Evolutionary conservation across 768 basidiomycete species (phyloP).

Genomic region (Suillus plorans): DNA sequence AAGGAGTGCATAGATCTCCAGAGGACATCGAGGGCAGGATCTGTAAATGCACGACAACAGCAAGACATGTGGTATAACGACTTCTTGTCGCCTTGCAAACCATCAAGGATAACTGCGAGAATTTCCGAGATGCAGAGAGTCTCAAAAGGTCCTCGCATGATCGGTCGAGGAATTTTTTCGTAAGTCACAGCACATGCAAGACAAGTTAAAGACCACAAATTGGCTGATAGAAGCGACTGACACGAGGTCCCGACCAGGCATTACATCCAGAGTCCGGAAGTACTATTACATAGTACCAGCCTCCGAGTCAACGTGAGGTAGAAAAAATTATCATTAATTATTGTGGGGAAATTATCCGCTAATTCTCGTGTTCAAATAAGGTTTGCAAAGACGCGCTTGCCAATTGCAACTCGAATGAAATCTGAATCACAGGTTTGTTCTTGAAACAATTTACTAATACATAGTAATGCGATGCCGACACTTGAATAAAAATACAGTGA

Average conservation of each 20-base stretch:
- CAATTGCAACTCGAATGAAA: too few species aligned
- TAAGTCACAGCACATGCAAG: neutral
- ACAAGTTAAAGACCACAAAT: neutral
- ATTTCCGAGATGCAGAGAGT: neutral
- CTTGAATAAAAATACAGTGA: neutral
- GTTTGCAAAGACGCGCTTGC: too few species aligned
- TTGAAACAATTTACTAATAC: neutral
- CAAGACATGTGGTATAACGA: slow-evolving; percentile 1
- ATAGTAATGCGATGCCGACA: neutral
- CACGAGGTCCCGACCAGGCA: neutral
- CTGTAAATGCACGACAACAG: slow-evolving; percentile 7
- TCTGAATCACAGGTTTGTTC: neutral
- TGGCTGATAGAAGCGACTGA: neutral
- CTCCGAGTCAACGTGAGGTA: too few species aligned
- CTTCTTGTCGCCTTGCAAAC: slow-evolving; percentile 6
- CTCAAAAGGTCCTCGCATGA: slow-evolving; percentile 3
- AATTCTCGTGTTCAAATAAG: too few species aligned
- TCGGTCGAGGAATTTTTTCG: neutral
- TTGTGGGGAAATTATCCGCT: too few species aligned
- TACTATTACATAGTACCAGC: too few species aligned
- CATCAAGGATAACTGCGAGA: neutral
- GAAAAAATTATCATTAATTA: too few species aligned
- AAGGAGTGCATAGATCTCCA: slow-evolving; percentile 5
- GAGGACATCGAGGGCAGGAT: slow-evolving; percentile 7
- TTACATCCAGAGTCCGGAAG: neutral